phyloP scores from a whole-genome alignment of 2,329 filamentous ascomycete genomes.

The Trichothecium sympodiale region DNA sequence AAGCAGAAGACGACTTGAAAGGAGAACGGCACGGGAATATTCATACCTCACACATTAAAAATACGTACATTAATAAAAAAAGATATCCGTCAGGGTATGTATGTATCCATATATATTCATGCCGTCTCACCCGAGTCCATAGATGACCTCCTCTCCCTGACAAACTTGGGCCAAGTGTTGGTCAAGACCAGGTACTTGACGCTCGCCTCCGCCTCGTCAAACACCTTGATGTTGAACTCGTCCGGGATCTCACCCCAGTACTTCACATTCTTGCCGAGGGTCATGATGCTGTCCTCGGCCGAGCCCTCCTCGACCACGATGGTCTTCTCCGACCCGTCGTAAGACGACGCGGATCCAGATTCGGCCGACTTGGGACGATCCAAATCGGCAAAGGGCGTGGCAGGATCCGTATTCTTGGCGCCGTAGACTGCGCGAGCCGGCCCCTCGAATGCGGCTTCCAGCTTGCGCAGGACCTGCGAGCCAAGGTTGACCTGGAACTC shows the following conservation, averaged over 20 bases:
- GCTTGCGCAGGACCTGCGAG: conserved; percentile 34
- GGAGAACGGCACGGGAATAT: too few relatives aligned
- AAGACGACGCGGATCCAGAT: conserved; percentile 2
- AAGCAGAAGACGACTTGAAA: too few relatives aligned
- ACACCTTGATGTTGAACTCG: conserved; percentile 41
- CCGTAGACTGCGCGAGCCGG: conserved; percentile 32
- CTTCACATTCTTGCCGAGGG: conserved; percentile 13
- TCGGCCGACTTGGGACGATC: conserved; percentile 8
- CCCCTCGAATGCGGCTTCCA: conserved; percentile 44
- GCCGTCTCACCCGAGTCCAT: conserved; percentile 12
- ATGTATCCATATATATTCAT: background rate
- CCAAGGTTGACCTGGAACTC: conserved; percentile 57
- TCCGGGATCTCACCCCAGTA: conserved; percentile 36
- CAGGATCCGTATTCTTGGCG: conserved; percentile 22
- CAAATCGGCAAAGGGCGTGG: conserved; percentile 29
- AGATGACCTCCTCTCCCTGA: conserved; percentile 28
- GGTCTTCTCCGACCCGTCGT: conserved; percentile 11
- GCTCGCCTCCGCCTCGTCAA: conserved; percentile 47
- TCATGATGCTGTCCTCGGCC: conserved; percentile 8
- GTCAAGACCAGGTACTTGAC: conserved; percentile 59
- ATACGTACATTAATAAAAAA: too few relatives aligned
- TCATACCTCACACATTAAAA: too few relatives aligned
- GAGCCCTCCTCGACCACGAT: conserved; percentile 7
- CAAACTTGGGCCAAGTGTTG: conserved; percentile 57
- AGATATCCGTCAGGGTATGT: too few relatives aligned